Percentiles rank a stretch among this genome's conserved stretches.
These are phyloP conservation scores for Endogone sp. DNA, from an alignment of 192 early-diverging fungal genomes.

Conservation along the genomic window DNA sequence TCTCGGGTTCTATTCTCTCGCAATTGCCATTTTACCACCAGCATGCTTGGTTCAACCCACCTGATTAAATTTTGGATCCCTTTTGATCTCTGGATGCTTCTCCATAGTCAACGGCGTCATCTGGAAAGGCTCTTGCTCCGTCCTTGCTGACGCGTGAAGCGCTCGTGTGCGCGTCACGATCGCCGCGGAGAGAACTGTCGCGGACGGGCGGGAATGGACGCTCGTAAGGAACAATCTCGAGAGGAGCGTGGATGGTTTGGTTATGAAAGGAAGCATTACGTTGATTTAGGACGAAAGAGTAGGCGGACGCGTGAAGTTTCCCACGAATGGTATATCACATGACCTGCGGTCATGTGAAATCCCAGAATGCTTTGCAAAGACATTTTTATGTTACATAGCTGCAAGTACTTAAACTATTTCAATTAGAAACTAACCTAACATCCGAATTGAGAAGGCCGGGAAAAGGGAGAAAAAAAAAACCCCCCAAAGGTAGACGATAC, in stretches of 20 bases:
- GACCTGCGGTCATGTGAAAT: neutral
- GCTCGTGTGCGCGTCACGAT: neutral
- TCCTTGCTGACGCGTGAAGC: neutral
- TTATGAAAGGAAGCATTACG: neutral
- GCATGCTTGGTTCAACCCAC: too few species aligned
- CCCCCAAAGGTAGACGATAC: too few species aligned
- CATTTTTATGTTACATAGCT: too few species aligned
- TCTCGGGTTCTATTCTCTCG: neutral
- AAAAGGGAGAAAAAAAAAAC: too few species aligned
- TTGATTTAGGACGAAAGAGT: too few species aligned
- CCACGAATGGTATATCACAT: neutral
- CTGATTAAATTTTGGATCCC: conserved; percentile 23
- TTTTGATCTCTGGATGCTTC: conserved; percentile 33
- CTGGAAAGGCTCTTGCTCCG: neutral
- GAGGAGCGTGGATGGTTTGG: neutral
- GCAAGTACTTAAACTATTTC: too few species aligned
- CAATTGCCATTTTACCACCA: neutral
- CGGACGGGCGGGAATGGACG: neutral
- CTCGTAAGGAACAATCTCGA: neutral
- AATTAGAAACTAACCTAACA: too few species aligned
- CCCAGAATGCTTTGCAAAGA: too few species aligned
- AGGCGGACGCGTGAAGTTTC: too few species aligned
- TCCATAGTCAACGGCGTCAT: conserved; percentile 22
- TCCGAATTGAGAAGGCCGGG: too few species aligned
- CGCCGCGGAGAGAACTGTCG: neutral